Base-by-base conservation (phyloP, 805 yeast genomes). In the Vanderwaltozyma tropicalis region DNA sequence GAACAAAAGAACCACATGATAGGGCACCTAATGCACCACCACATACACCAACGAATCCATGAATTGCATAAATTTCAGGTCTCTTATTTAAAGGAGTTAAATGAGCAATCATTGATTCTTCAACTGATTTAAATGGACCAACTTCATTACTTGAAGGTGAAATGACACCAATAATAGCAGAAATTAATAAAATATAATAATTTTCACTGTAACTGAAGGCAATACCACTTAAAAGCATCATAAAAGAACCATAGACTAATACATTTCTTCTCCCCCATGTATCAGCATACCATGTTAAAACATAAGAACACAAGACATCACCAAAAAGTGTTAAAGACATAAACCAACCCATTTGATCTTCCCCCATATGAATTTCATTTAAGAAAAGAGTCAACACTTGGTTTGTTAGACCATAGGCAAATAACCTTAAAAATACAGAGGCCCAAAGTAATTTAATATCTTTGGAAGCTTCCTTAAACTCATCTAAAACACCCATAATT, bases 91-190 rank as follows among this genome's bases (percentile, higher is more conserved):
- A 69, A 0, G 80, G 76, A 0, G 94, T 80, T 44, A 86, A 61
- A 57, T 83, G 89, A 0, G 95, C 92, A 35, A 86, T 66, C 28
- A 83, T 71, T 1, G 89, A 77, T 52, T 85, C 95, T 55, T 86
- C 95, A 21, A 86, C 76, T 0, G 92, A 75, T 52, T 82, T 80
- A 58, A 86, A 86, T 0, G 95, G 95, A 0, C 95, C 95, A 0
- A 88, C 84, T 52, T 86, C 95, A 50, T 80, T 87, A 18, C 95
- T 94, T 21, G 85, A 76, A 2, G 95, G 92, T 2, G 94, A 82
- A 7, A 86, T 81, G 14, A 86, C 95, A 1, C 95, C 95, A 22
- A 83, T 41, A 2, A 83, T 71, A 2, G 95, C 92, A 8, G 92
- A 92, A 2, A 67, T 18, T 16, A 86, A 61, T 28, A 86, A 63